phyloP scores from a whole-genome alignment of 164 flowering plant species.

The Tetrastigma voinierianum region DNA sequence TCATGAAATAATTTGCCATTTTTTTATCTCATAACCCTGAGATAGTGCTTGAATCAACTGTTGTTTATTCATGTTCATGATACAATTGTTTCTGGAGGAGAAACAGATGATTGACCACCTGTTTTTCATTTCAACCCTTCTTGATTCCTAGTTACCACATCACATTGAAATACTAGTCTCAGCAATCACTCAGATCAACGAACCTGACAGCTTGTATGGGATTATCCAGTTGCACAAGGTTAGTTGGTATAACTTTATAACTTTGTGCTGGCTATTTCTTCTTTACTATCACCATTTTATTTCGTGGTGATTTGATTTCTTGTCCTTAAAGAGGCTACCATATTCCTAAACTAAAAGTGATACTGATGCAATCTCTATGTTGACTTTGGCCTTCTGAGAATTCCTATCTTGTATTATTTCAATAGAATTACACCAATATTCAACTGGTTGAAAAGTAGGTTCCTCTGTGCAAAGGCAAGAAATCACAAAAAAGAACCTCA shows the following conservation, averaged over 20 bases:
- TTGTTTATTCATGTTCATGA: background rate
- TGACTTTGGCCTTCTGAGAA: no score
- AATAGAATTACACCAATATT: no score
- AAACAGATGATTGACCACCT: background rate
- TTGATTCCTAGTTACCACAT: conserved; percentile 52
- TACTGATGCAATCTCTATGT: no score
- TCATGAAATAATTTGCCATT: background rate
- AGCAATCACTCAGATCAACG: conserved; percentile 87
- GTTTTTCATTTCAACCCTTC: conserved; percentile 10
- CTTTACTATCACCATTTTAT: no score
- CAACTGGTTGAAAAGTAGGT: no score
- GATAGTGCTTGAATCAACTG: background rate
- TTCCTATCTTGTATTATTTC: no score
- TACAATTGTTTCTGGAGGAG: background rate
- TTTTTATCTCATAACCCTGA: background rate
- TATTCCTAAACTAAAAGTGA: no score
- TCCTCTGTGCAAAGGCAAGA: no score
- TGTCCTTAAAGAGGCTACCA: no score
- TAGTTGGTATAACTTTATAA: conserved; percentile 11
- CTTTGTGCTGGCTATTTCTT: background rate
- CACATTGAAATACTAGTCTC: conserved; percentile 81
- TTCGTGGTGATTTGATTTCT: no score
- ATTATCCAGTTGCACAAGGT: conserved; percentile 94
- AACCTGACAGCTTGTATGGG: conserved; percentile 97
- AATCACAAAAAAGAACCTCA: no score